These are phyloP conservation scores for Pyrenochaeta sp. DNA, from an alignment of 2,329 filamentous ascomycete genomes.

Conservation along the genomic window DNA sequence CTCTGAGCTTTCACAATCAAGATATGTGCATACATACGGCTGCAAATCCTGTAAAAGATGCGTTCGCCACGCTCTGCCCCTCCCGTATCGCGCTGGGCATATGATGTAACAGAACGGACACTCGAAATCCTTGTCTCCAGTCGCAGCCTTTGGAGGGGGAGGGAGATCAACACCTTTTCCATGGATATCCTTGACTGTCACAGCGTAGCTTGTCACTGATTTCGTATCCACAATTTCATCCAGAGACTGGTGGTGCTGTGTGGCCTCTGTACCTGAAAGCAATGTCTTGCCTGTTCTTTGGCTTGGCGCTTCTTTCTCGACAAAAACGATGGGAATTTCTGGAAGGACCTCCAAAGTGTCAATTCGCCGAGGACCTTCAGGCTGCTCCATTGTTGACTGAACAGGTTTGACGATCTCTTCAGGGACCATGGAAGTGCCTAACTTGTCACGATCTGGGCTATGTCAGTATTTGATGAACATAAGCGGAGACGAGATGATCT, in stretches of 20 bases:
- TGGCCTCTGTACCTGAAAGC: slow-evolving; percentile 48
- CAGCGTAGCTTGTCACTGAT: slow-evolving; percentile 47
- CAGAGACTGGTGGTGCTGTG: slow-evolving; percentile 45
- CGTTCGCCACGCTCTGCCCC: slow-evolving; percentile 42
- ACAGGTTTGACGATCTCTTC: slow-evolving; percentile 21
- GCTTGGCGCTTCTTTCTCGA: slow-evolving; percentile 30
- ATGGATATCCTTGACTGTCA: slow-evolving; percentile 43
- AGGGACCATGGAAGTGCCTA: slow-evolving; percentile 29
- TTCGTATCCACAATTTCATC: slow-evolving; percentile 47
- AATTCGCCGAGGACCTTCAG: slow-evolving; percentile 12
- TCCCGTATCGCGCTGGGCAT: slow-evolving; percentile 46
- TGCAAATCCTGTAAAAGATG: slow-evolving; percentile 48
- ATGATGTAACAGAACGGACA: slow-evolving; percentile 51
- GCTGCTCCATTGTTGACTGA: slow-evolving; percentile 8
- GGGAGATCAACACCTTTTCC: slow-evolving; percentile 44
- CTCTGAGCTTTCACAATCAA: slow-evolving; percentile 33
- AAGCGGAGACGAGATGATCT: no score
- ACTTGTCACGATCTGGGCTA: slow-evolving; percentile 39
- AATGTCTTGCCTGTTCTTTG: slow-evolving; percentile 44
- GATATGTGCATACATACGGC: slow-evolving; percentile 48
- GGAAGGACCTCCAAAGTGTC: slow-evolving; percentile 21
- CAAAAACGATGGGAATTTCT: slow-evolving; percentile 7
- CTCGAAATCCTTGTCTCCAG: slow-evolving; percentile 46
- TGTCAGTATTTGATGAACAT: slow-evolving; percentile 3
- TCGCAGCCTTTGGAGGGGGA: slow-evolving; percentile 40